phyloP scores from a whole-genome alignment of 345 rosid species.

The Gossypium rotundifolium region DNA sequence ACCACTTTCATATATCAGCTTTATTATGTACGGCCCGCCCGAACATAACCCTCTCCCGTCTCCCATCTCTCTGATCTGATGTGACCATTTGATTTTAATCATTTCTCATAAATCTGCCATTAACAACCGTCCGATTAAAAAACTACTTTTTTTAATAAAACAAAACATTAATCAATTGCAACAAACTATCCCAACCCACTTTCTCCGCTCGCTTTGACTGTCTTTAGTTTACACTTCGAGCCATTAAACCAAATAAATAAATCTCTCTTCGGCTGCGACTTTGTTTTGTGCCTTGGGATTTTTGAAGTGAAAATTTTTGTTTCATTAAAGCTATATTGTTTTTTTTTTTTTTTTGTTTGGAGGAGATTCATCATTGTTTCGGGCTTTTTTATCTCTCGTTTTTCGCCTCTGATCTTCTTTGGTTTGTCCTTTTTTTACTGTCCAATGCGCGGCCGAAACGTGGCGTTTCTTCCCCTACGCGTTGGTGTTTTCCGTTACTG shows the following conservation, averaged over 20 bases:
- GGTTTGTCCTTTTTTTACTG: background rate
- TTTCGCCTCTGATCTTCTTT: slow-evolving; percentile 15
- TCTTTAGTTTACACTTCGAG: background rate
- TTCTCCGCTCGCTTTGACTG: slow-evolving; percentile 12
- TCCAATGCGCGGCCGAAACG: slow-evolving; percentile 28
- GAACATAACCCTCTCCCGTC: slow-evolving; percentile 11
- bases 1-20: background rate
- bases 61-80: slow-evolving; percentile 30
- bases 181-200: background rate
- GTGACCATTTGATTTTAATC: slow-evolving; percentile 17
- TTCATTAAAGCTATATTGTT: background rate
- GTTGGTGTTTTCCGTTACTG: slow-evolving; percentile 10
- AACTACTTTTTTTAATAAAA: background rate
- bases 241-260: background rate
- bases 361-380: background rate
- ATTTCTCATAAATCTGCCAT: background rate
- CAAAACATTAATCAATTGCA: background rate
- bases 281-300: slow-evolving; percentile 1
- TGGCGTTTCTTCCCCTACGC: background rate
- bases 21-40: slow-evolving; percentile 26
- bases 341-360: background rate
- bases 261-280: background rate
- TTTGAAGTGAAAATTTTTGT: background rate
- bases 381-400: background rate
- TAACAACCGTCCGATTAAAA: slow-evolving; percentile 38